Base-by-base conservation (phyloP, 495 filamentous ascomycete species). In the Neurospora sp. region DNA sequence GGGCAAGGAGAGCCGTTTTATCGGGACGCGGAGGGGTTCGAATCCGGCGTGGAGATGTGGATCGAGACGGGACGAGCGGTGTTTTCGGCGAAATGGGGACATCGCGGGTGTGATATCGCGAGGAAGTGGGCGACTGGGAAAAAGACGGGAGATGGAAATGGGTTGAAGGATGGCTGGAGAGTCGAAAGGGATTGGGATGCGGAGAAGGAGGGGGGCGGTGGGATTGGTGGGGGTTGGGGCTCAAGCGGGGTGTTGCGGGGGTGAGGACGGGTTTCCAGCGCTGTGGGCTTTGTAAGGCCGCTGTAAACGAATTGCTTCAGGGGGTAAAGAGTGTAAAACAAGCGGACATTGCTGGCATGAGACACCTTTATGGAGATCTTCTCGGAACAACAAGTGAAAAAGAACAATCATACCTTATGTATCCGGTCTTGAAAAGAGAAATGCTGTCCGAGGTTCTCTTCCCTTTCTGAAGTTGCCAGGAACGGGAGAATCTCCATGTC, bases 1-100 rank as follows among this genome's bases (percentile, higher is more conserved):
- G 89, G 88, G 0, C 74, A 86, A 69, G 87, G 84, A 9, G 89
- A 91, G 73, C 87, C 89, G 20, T 89, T 85, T 70, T 88, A 87
- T 72, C 74, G 85, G 20, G 85, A 89, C 70, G 71, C 83, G 0
- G 83, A 83, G 20, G 88, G 87, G 18, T 90, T 90, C 73, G 82
- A 85, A 35, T 78, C 73, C 5, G 87, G 84, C 5, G 74, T 89
- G 3, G 66, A 75, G 68, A 85, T 84, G 78, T 81, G 83, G 76
- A 84, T 86, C 61, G 84, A 89, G 37, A 78, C 82, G 16, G 88
- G 88, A 3, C 76, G 84, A 39, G 74, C 73, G 7, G 83, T 90
- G 18, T 89, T 85, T 73, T 81, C 80, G 1, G 84, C 87, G 75
- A 89, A 90, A 76, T 90, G 88, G 88, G 88, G 82, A 6, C 81